These are phyloP conservation scores for Phytophthora fragariaefolia DNA, from an alignment of 352 stramenopile species.

Conservation along the genomic window DNA sequence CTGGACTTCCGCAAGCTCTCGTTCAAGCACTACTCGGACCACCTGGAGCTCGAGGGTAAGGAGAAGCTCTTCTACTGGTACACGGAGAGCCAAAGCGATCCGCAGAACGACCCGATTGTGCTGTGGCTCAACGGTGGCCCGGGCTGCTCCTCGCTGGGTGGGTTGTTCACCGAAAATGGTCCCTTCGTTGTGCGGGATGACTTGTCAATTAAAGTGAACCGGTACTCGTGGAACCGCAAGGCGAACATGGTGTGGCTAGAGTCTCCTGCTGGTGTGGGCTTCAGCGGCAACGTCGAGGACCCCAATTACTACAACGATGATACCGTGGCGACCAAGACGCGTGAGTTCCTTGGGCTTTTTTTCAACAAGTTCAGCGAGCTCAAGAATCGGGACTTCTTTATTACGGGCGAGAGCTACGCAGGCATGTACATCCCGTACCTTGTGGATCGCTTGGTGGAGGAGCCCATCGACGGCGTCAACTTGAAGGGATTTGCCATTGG, in stretches of 20 bases:
- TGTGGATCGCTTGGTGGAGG: slow-evolving; percentile 73
- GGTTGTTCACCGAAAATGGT: slow-evolving; percentile 72
- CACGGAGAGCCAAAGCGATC: slow-evolving; percentile 67
- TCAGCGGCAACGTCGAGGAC: slow-evolving; percentile 63
- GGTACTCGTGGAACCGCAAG: slow-evolving; percentile 82
- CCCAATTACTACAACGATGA: slow-evolving; percentile 86
- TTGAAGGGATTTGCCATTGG: slow-evolving; percentile 81
- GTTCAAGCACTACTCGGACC: slow-evolving; percentile 80
- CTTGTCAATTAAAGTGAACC: slow-evolving; percentile 65
- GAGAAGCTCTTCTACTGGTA: slow-evolving; percentile 89
- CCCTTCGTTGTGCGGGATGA: slow-evolving; percentile 72
- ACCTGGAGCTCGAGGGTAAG: slow-evolving; percentile 54
- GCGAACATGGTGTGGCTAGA: slow-evolving; percentile 84
- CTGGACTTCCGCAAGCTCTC: slow-evolving; percentile 41
- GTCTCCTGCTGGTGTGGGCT: slow-evolving; percentile 76
- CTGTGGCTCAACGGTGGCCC: slow-evolving; percentile 86
- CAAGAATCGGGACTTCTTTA: slow-evolving; percentile 78
- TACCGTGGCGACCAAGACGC: slow-evolving; percentile 74
- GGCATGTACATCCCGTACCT: slow-evolving; percentile 93
- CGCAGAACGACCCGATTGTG: slow-evolving; percentile 70
- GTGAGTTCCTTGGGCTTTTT: slow-evolving; percentile 78
- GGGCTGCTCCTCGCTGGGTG: slow-evolving; percentile 76
- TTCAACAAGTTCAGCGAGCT: slow-evolving; percentile 79
- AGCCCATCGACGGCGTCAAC: slow-evolving; percentile 70
- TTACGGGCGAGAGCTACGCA: slow-evolving; percentile 85